A percentile compares a stretch with the other conserved stretches of the same genome.
These are phyloP conservation scores for Pyrenophora graminea DNA, from an alignment of 2,329 filamentous ascomycete genomes.

Conservation along the genomic window DNA sequence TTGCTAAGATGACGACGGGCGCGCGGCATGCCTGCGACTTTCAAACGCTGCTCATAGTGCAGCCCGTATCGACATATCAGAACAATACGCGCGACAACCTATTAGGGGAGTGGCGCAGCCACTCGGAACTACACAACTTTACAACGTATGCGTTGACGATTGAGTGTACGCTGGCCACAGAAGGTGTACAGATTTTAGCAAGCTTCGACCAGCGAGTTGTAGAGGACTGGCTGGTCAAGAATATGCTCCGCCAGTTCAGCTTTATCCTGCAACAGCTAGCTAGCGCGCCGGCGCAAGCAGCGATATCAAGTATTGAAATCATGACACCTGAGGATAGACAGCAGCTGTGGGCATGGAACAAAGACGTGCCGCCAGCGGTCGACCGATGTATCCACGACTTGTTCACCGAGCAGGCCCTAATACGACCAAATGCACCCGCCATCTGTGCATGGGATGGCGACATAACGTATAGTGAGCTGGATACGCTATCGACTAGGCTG, in stretches of 20 bases:
- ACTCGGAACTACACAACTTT: conserved; percentile 14
- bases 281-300: background rate
- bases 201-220: conserved; percentile 18
- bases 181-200: conserved; percentile 21
- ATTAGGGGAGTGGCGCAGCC: conserved; percentile 3
- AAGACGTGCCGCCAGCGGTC: background rate
- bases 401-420: background rate
- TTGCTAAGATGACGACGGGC: conserved; percentile 3
- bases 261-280: conserved; percentile 19
- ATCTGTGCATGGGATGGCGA: conserved; percentile 15
- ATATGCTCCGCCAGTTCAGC: conserved; percentile 17
- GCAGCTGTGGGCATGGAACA: background rate
- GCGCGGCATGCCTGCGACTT: conserved; percentile 27
- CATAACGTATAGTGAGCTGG: conserved; percentile 15
- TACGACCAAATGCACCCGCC: background rate
- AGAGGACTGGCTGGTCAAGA: conserved; percentile 3
- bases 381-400: conserved; percentile 14
- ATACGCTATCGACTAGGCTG: background rate
- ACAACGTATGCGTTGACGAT: background rate
- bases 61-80: conserved; percentile 29
- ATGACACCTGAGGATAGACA: background rate
- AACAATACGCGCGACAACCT: background rate
- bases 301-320: background rate
- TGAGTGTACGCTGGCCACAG: background rate
- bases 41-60: conserved; percentile 58